Evolutionary conservation across 257 asterid genomes (phyloP).

Genomic region (Ehretia macrophylla): DNA sequence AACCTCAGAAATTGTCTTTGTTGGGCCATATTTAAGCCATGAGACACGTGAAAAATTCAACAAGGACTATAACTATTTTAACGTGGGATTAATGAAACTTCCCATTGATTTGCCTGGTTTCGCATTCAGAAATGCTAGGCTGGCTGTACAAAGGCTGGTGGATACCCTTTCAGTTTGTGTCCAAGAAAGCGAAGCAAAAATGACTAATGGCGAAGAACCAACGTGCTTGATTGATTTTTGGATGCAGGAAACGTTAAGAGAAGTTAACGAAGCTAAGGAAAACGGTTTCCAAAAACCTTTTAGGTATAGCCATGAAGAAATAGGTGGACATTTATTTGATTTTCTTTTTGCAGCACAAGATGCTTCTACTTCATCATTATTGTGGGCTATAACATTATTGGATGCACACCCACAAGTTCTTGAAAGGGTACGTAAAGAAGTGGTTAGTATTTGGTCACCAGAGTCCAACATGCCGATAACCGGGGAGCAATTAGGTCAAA

Average conservation of each 20-base stretch:
- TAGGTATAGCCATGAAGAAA: slow-evolving; percentile 30
- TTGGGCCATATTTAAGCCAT: slow-evolving; percentile 55
- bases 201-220: slow-evolving; percentile 62
- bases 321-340: slow-evolving; percentile 79
- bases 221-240: slow-evolving; percentile 77
- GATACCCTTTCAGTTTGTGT: slow-evolving; percentile 60
- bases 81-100: slow-evolving; percentile 75
- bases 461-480: slow-evolving; percentile 35
- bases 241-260: slow-evolving; percentile 60
- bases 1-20: slow-evolving; percentile 86
- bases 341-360: slow-evolving; percentile 89
- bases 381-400: slow-evolving; percentile 74
- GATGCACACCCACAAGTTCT: slow-evolving; percentile 60
- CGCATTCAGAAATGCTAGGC: slow-evolving; percentile 74
- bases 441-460: slow-evolving; percentile 47
- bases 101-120: slow-evolving; percentile 89
- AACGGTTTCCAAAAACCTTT: slow-evolving; percentile 13
- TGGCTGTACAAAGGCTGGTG: slow-evolving; percentile 54
- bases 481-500: slow-evolving; percentile 60
- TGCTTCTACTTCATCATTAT: slow-evolving; percentile 76
- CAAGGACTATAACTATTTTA: slow-evolving; percentile 63
- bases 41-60: slow-evolving; percentile 54
- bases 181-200: slow-evolving; percentile 50
- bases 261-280: slow-evolving; percentile 17
- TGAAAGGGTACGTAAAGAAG: slow-evolving; percentile 55